These are phyloP conservation scores for Vishniacozyma victoriae DNA, from an alignment of 768 basidiomycete species.

Conservation along the genomic window DNA sequence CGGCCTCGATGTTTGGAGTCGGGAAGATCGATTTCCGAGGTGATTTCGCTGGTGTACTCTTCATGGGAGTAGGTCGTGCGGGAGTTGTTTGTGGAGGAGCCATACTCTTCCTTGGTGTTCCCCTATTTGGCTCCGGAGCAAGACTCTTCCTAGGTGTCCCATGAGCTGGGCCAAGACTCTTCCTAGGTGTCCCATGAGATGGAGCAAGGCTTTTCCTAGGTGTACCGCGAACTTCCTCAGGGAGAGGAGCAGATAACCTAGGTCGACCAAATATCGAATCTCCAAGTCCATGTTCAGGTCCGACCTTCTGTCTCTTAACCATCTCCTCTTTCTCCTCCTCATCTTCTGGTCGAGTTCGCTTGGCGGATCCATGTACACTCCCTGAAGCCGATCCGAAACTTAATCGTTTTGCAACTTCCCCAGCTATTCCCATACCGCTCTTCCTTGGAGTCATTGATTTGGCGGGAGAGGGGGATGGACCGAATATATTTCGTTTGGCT, in stretches of 20 bases:
- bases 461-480: slow-evolving; percentile 38
- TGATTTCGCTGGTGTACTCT: background rate
- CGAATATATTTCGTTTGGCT: slow-evolving; percentile 40
- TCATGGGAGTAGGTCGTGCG: too few relatives aligned
- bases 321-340: slow-evolving; percentile 13
- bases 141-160: too few relatives aligned
- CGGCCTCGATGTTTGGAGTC: background rate
- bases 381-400: slow-evolving; percentile 30
- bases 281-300: slow-evolving; percentile 5
- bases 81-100: too few relatives aligned
- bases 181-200: too few relatives aligned
- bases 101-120: too few relatives aligned
- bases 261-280: background rate
- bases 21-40: background rate
- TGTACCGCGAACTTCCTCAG: too few relatives aligned
- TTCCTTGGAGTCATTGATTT: slow-evolving; percentile 29
- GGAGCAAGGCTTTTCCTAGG: too few relatives aligned
- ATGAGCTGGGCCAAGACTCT: too few relatives aligned
- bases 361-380: slow-evolving; percentile 3
- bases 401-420: slow-evolving; percentile 43
- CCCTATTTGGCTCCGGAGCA: too few relatives aligned
- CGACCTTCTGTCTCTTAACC: slow-evolving; percentile 1
- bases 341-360: background rate
- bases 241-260: slow-evolving; percentile 18
- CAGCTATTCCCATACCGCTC: slow-evolving; percentile 34